phyloP scores from a whole-genome alignment of 179 eudicot genomes.

The Vitellaria paradoxa region DNA sequence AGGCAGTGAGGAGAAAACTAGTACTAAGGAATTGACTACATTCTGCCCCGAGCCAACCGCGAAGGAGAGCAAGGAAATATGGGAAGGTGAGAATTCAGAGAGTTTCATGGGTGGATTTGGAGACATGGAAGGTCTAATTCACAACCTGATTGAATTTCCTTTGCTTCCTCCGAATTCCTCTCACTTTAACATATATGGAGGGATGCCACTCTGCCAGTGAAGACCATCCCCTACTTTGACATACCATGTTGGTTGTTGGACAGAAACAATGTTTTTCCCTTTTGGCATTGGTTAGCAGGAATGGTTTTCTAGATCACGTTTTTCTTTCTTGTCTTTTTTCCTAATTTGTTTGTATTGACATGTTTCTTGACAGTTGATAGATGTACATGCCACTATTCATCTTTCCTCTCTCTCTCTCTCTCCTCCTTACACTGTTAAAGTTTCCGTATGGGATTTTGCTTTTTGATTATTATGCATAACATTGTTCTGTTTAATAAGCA shows the following conservation, averaged over 20 bases:
- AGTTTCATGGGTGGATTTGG: constrained; percentile 21
- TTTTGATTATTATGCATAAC: neutral
- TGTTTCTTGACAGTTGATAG: neutral
- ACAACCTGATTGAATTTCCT: constrained; percentile 13
- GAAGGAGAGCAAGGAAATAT: constrained; percentile 16
- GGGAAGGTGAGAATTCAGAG: neutral
- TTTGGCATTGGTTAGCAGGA: neutral
- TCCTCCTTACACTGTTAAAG: neutral
- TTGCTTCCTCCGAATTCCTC: constrained; percentile 12
- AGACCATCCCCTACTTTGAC: neutral
- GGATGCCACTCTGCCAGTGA: constrained; percentile 13
- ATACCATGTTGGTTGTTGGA: neutral
- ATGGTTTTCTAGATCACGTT: neutral
- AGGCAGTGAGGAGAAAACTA: neutral
- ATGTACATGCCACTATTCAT: neutral
- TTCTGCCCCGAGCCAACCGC: neutral
- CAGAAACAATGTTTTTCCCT: neutral
- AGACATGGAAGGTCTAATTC: constrained; percentile 25
- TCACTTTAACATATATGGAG: neutral
- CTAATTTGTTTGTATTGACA: neutral
- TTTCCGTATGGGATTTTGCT: neutral
- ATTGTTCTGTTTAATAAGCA: neutral
- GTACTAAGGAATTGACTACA: neutral
- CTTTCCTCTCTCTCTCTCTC: neutral
- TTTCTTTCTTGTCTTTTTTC: neutral